A percentile compares a stretch with the other conserved stretches of the same genome.
Conservation (phyloP, 352 stramenopile genomes). For the Elongisporangium undulatum region DNA sequence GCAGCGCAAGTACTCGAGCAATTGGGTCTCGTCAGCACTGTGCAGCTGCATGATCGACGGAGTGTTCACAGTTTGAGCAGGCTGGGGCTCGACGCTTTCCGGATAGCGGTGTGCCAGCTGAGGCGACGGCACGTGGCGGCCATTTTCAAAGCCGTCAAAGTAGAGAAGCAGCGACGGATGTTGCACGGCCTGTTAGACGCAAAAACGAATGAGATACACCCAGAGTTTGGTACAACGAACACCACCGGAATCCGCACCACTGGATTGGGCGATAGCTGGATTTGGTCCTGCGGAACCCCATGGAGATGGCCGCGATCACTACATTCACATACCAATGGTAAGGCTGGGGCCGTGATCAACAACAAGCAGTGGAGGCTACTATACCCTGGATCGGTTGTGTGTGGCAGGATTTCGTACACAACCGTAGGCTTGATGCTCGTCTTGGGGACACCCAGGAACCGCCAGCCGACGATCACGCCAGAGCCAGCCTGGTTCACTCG, state of each 20-base stretch:
- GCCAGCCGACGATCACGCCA: slow-evolving; percentile 67
- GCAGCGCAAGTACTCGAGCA: slow-evolving; percentile 62
- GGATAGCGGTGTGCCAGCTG: slow-evolving; percentile 60
- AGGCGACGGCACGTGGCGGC: slow-evolving; percentile 53
- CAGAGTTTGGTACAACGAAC: not conserved
- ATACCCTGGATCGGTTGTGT: slow-evolving; percentile 15
- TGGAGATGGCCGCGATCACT: slow-evolving; percentile 55
- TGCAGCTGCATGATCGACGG: slow-evolving; percentile 78
- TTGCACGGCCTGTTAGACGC: slow-evolving; percentile 33
- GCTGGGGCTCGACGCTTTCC: slow-evolving; percentile 23
- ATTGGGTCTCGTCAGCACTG: slow-evolving; percentile 52
- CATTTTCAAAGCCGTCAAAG: slow-evolving; percentile 70
- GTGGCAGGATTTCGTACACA: slow-evolving; percentile 67
- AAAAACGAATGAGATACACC: slow-evolving; percentile 1
- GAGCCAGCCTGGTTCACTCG: slow-evolving; percentile 40
- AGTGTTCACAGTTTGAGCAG: slow-evolving; percentile 4
- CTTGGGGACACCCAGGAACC: slow-evolving; percentile 12
- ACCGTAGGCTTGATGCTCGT: slow-evolving; percentile 15
- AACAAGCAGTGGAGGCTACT: not conserved
- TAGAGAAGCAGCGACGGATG: slow-evolving; percentile 67
- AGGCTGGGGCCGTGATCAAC: not conserved
- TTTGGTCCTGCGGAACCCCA: slow-evolving; percentile 51
- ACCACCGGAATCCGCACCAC: slow-evolving; percentile 22
- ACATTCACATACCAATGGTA: not conserved
- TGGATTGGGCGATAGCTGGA: slow-evolving; percentile 29